Conservation (phyloP, 805 yeast genomes). For the Limtongozyma cylindracea region DNA sequence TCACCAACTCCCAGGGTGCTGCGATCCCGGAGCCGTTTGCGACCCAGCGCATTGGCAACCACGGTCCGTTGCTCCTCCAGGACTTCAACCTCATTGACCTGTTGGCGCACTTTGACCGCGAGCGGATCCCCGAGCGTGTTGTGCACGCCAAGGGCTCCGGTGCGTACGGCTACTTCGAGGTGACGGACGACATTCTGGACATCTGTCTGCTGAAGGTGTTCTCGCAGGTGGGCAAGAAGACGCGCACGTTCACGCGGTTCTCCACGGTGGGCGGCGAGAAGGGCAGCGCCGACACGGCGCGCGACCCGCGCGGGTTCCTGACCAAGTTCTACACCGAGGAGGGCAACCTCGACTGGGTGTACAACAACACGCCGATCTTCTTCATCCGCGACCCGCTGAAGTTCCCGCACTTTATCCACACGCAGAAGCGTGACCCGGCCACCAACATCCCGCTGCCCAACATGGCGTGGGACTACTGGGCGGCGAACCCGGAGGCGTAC, state of each 20-base stretch:
- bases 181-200: slow-evolving; percentile 28
- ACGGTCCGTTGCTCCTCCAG: slow-evolving; percentile 63
- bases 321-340: slow-evolving; percentile 63
- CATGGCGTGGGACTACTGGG: slow-evolving; percentile 70
- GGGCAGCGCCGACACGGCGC: slow-evolving; percentile 61
- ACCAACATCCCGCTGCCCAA: slow-evolving; percentile 59
- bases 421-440: slow-evolving; percentile 68
- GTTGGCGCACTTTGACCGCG: slow-evolving; percentile 72
- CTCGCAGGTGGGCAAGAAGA: slow-evolving; percentile 8
- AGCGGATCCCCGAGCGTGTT: slow-evolving; percentile 78
- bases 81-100: slow-evolving; percentile 65
- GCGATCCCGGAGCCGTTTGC: slow-evolving; percentile 62
- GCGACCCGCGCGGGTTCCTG: slow-evolving; percentile 77
- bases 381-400: slow-evolving; percentile 68
- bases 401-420: slow-evolving; percentile 74
- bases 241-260: slow-evolving; percentile 29
- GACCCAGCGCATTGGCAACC: slow-evolving; percentile 47
- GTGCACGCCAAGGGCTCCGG: slow-evolving; percentile 91
- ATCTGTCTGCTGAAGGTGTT: slow-evolving; percentile 6
- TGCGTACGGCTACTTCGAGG: slow-evolving; percentile 71
- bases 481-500: slow-evolving; percentile 44
- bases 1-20: slow-evolving; percentile 50
- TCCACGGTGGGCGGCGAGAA: slow-evolving; percentile 76
- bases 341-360: slow-evolving; percentile 68
- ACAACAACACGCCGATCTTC: slow-evolving; percentile 70